These are phyloP conservation scores for Nicotiana obtusifolia DNA, from an alignment of 257 asterid species.

Conservation along the genomic window DNA sequence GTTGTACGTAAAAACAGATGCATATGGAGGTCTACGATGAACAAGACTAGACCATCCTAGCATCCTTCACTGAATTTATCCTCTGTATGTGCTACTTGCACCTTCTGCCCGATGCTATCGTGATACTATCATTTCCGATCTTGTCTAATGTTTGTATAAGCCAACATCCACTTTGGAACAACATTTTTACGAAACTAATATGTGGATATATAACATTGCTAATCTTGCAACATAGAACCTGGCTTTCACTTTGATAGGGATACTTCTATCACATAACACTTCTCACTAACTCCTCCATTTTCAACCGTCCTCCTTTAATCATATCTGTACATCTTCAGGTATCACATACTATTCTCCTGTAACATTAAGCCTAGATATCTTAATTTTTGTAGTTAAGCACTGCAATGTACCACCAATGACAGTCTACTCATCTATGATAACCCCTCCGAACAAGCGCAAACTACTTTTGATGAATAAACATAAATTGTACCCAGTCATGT, in stretches of 20 bases:
- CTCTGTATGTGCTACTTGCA: neutral
- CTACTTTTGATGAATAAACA: neutral
- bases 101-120: neutral
- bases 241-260: neutral
- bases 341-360: neutral
- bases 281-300: neutral
- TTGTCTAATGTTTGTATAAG: neutral
- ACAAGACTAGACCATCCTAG: neutral
- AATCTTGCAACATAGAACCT: neutral
- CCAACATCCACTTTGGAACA: neutral
- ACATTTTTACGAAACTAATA: neutral
- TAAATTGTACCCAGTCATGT: neutral
- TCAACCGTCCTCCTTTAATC: neutral
- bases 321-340: neutral
- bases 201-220: neutral
- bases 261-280: neutral
- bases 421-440: neutral
- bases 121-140: too few relatives aligned
- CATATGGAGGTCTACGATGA: neutral
- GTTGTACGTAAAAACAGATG: neutral
- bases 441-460: neutral
- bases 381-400: neutral
- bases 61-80: neutral
- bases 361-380: neutral
- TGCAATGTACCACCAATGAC: neutral